Base-by-base conservation (phyloP, 1,139 yeast genomes). In the Eremothecium gossypii region DNA sequence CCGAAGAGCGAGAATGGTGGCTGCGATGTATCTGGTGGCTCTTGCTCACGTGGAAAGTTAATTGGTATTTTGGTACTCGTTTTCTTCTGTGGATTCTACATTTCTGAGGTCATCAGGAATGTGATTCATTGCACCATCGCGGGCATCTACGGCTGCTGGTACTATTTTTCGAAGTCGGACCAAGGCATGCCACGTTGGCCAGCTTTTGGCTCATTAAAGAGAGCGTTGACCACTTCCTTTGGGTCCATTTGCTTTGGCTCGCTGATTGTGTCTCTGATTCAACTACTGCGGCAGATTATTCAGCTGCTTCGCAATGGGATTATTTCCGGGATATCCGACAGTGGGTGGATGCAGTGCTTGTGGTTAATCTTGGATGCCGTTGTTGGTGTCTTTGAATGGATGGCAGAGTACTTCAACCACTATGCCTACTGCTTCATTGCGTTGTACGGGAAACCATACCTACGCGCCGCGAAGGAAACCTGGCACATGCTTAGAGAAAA, bases 171-270 rank as follows among this genome's bases (percentile, higher is more conserved):
- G 36, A 73, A 72, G 49, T 74, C 87, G 1, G 89, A 82, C 56
- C 83, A 82, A 55, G 95, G 95, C 4, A 71, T 80, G 68, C 95
- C 95, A 30, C 73, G 65, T 52, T 75, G 76, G 67, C 94, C 95
- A 8, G 93, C 94, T 1, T 63, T 78, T 44, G 89, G 94, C 6
- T 82, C 96, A 1, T 77, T 89, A 51, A 79, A 76, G 57, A 73
- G 95, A 53, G 85, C 95, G 1, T 65, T 85, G 67, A 83, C 95
- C 1, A 84, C 81, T 58, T 83, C 93, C 33, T 83, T 87, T 58
- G 96, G 97, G 0, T 84, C 96, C 2, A 81, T 89, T 43, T 82
- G 95, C 58, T 83, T 84, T 58, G 96, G 96, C 0, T 83, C 94
- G 1, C 67, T 87, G 51, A 75, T 86, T 53, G 95, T 86, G 10